Evolutionary conservation across 192 early-diverging fungal species (phyloP).

Genomic region (Gonapodya prolifera): DNA sequence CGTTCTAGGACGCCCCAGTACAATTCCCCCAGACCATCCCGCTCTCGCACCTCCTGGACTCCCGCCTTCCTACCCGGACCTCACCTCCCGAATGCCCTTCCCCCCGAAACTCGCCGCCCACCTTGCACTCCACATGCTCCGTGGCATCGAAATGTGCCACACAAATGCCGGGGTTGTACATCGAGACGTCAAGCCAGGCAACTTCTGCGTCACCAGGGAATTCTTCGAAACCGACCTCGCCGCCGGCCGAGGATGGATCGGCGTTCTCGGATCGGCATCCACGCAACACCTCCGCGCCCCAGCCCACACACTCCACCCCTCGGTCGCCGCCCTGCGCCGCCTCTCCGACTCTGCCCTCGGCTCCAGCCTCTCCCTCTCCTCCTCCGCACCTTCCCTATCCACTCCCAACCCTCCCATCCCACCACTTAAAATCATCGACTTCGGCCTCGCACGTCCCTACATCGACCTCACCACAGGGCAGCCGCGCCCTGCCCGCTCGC

Average conservation of each 20-base stretch:
- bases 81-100: not conserved
- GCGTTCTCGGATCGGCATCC: not conserved
- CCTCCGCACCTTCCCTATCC: not conserved
- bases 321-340: not conserved
- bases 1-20: not conserved
- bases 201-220: conserved; percentile 19
- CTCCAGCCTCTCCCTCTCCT: not conserved
- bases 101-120: conserved; percentile 7
- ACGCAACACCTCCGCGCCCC: not conserved
- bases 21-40: not conserved
- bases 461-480: not conserved
- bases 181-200: conserved; percentile 44
- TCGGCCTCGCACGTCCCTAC: conserved; percentile 32
- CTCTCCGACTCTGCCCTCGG: not conserved
- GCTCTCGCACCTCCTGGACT: not conserved
- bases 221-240: not conserved
- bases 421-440: conserved; percentile 33
- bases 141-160: conserved; percentile 30
- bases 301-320: not conserved
- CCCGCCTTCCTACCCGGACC: not conserved
- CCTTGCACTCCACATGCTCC: conserved; percentile 35
- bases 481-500: conserved; percentile 14
- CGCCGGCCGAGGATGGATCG: not conserved
- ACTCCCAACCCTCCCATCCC: too few species aligned
- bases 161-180: conserved; percentile 30